Base-by-base conservation (phyloP, 805 yeast species). In the Kluyveromyces nonfermentans region DNA sequence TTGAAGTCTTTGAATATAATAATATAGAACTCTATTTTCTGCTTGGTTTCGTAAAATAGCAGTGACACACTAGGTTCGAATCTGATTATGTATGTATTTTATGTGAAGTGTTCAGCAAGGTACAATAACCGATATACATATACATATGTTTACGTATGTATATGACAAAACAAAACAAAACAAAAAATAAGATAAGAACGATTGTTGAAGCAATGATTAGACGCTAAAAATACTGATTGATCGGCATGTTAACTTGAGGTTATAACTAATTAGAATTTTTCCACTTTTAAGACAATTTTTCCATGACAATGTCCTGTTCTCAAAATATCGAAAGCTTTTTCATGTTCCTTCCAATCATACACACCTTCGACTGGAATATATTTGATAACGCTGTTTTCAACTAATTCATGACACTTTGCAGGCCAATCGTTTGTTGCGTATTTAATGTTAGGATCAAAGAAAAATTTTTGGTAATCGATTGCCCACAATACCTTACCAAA, bases 261-360 rank as follows among this genome's bases (percentile, higher is more conserved):
- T 25, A 25, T n/a, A n/a, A n/a, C n/a, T n/a, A 25, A 30, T 52
- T 51, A 71, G 47, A 71, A 71, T 25, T 57, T 57, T 43, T 70
- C 74, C n/a, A 67, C 66, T 35, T 70, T 56, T 37, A 71, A 45
- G n/a, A 86, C 73, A 40, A 86, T 66, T 59, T 85, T 86, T 32
- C 95, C 96, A 44, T 71, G 74, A 7, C 80, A 77, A 45, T 69
- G 71, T 41, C 78, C 76, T 7, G 69, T 57, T 15, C 62, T 63
- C 45, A 84, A 63, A 51, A 68, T 69, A 3, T 73, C 73, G 41
- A 74, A 63, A 1, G 93, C 95, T 14, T 69, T 64, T 35, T 68
- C 51, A 45, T 65, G 72, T 5, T 81, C 70, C n/a, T 69, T 72
- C 71, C 85, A 77, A 18, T 73, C 67, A 49, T 68, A 75, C 30